phyloP scores from a whole-genome alignment of 140 eudicot species.

The Stevia rebaudiana region DNA sequence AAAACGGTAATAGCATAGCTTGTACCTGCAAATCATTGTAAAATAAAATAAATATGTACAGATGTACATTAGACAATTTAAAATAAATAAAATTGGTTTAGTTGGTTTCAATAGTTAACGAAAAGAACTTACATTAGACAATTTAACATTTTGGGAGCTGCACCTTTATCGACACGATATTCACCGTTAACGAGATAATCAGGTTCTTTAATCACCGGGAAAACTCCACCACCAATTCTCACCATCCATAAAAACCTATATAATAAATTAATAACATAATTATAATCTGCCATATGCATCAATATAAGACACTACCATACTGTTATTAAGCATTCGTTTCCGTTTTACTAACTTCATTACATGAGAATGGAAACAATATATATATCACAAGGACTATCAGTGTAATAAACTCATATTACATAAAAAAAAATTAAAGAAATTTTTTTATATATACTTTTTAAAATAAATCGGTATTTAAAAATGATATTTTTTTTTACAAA shows the following conservation, averaged over 20 bases:
- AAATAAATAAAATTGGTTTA: too few relatives aligned
- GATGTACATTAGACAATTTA: too few relatives aligned
- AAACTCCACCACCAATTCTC: slow-evolving; percentile 95
- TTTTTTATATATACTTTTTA: too few relatives aligned
- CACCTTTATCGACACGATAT: slow-evolving; percentile 98
- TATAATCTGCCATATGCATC: slow-evolving; percentile 51
- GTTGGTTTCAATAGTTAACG: background rate
- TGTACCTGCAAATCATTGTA: slow-evolving; percentile 55
- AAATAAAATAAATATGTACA: too few relatives aligned
- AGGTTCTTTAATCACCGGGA: slow-evolving; percentile 97
- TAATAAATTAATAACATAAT: too few relatives aligned
- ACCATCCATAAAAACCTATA: slow-evolving; percentile 97
- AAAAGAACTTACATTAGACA: slow-evolving; percentile 73
- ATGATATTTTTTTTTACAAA: too few relatives aligned
- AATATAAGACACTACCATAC: background rate
- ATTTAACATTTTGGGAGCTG: slow-evolving; percentile 96
- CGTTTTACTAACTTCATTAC: too few relatives aligned
- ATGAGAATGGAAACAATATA: too few relatives aligned
- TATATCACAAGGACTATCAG: too few relatives aligned
- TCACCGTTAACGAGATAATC: slow-evolving; percentile 96
- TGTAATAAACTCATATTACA: too few relatives aligned
- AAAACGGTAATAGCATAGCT: slow-evolving; percentile 80
- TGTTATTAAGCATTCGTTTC: slow-evolving; percentile 16
- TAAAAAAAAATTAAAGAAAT: too few relatives aligned
- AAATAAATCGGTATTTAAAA: too few relatives aligned